Base-by-base conservation (phyloP, 2,329 filamentous ascomycete species). In the Colletotrichum cereale region DNA sequence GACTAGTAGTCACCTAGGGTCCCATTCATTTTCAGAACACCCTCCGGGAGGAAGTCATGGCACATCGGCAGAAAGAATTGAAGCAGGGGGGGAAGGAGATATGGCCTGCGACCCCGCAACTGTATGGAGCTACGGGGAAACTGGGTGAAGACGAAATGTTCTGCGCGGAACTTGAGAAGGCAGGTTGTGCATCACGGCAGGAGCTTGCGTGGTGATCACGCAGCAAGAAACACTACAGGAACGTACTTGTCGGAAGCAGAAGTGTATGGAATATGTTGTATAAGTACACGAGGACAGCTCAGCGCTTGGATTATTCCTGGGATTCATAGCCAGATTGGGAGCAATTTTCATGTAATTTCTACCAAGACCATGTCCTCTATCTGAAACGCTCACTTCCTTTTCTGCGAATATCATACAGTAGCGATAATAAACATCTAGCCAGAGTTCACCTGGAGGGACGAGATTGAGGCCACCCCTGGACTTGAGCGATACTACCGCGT, bases 1-100 rank as follows among this genome's bases (percentile, higher is more conserved):
- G 16, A 57, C 5, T 86, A 5, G n/a, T 16, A 16, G 12, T 44
- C 18, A 10, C 29, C 2, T 3, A 71, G 77, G 86, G 86, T 0
- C 86, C 86, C 0, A 78, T 88, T 1, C 86, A 84, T 77, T 86
- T 81, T 57, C 79, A 81, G 62, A 75, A 75, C 18, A 68, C 74
- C 2, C 76, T 77, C 12, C 73, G 77, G 4, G 67, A 75, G 6
- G 70, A 75, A 5, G 76, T 81, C 34, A 79, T 75, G 62, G 73
- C 68, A 12, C 79, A 81, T 63, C 73, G 78, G 12, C 65, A 74
- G 11, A 68, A 65, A 10, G 62, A 73, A 4, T 75, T 78, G 61
- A 76, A 78, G 44, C 67, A 71, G 3, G 74, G 66, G 26, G 77
- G 74, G 1, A 63, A 66, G 7, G 74, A 79, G 52, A 80, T 81